Evolutionary conservation across 352 stramenopile genomes (phyloP), one percentile per base, ranked within the genome.

Genomic region (Pythium coloratum): DNA sequence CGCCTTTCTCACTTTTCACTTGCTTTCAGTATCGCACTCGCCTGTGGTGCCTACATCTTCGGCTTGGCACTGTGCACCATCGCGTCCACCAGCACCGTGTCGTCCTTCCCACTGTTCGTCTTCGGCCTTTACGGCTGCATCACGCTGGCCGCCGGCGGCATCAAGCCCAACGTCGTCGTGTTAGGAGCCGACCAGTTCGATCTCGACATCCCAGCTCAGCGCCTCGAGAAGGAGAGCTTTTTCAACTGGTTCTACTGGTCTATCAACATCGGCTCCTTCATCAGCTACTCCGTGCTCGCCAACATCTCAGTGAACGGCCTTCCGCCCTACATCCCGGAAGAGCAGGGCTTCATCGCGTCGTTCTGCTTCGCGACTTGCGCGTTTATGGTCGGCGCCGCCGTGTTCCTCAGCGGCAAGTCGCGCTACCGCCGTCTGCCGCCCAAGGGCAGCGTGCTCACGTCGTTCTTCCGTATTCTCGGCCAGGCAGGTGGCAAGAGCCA

Each of bases 221-320:
- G 82, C 8, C 58, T 64, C 0, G 86, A 94, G 73, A 92, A 96
- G 60, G 88, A 94, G 71, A 92, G 84, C 44, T 97, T 97, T 70
- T 97, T 97, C 77, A 96, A 97, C 67, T 96, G 83, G 84, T 98
- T 98, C 76, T 98, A 98, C 77, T 97, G 88, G 89, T 77, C 87
- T 8, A 97, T 98, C 70, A 98, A 98, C 70, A 78, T 97, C 26
- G 92, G 92, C 34, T 90, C 92, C 7, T 92, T 92, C 36, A 88
- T 97, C 59, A 97, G 90, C 77, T 97, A 95, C 72, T 92, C 83
- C 0, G 79, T 97, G 49, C 77, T 98, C 26, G 91, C 89, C 4
- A 97, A 97, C 64, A 70, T 98, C 42, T 89, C 90, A 0, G 89
- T 97, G n/a, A 97, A 97, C 62, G 92, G 92, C 5, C 58, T 97